Base-by-base conservation (phyloP, 768 basidiomycete genomes). In the Russula foetens region DNA sequence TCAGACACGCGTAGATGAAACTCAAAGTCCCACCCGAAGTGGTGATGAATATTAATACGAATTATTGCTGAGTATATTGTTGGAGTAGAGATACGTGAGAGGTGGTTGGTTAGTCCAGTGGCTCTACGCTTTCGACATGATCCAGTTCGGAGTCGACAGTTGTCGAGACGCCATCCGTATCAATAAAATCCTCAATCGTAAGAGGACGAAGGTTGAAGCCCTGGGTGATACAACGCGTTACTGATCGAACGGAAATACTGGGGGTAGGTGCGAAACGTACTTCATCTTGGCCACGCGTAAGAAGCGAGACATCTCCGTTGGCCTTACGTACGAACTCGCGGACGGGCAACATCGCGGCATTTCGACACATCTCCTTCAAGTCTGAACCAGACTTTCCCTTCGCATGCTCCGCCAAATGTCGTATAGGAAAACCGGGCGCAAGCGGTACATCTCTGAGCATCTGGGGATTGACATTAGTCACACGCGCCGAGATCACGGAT, bases 321-420 rank as follows among this genome's bases (percentile, higher is more conserved):
- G 77, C 67, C 73, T 75, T 74, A 38, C 84, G 78, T 78, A 94
- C 84, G 66, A 84, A 87, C 69, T 95, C 92, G 28, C 91, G 82
- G 23, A 95, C 88, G 6, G 93, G 92, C 1, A 85, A 81, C 93
- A 98, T 96, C 0, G 92, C 94, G 1, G 96, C 95, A 66, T 85
- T 93, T 56, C 96, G 80, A 71, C 95, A 98, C 15, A 95, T 76
- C 74, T 99, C 96, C 67, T 86, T 84, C 56, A 98, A 74, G 71
- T 98, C 96, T 2, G 92, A 93, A 4, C 96, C 95, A 2, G 93
- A 95, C 26, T 84, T 75, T 1, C 91, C 89, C 23, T 83, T 82
- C 1, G 93, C 83, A 33, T 79, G 77, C 19, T 77, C 73, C 2
- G 92, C 93, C 4, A 99, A 80, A 1, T 69, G 51, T 9, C 77